These are phyloP conservation scores for Actinomucor elegans DNA, from an alignment of 371 early-diverging fungal genomes.

Conservation along the genomic window DNA sequence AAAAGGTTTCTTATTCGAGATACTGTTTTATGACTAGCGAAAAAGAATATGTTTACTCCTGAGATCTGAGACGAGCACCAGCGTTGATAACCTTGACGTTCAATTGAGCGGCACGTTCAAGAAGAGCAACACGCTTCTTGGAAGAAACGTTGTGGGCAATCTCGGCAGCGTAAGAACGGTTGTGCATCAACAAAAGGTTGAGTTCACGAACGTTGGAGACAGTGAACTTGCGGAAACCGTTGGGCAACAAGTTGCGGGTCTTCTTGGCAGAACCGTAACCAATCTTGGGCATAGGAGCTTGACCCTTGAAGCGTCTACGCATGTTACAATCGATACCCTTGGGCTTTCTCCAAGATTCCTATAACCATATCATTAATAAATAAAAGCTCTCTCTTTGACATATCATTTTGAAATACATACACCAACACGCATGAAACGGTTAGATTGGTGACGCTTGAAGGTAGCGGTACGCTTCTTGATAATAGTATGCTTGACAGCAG, in stretches of 20 bases:
- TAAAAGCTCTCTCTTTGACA: too few relatives aligned
- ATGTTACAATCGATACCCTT: slow-evolving; percentile 99
- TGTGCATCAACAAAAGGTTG: slow-evolving; percentile 97
- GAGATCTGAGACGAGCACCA: slow-evolving; percentile 92
- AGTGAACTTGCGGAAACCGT: slow-evolving; percentile 98
- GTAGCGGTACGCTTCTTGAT: slow-evolving; percentile 98
- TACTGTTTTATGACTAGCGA: too few relatives aligned
- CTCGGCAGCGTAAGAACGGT: slow-evolving; percentile 99
- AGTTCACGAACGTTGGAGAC: slow-evolving; percentile 96
- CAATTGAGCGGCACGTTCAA: slow-evolving; percentile 97
- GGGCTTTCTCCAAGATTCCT: slow-evolving; percentile 99
- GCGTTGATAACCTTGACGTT: slow-evolving; percentile 98
- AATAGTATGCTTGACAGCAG: slow-evolving; percentile 89
- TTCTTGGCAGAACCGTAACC: slow-evolving; percentile 98
- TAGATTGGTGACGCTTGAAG: slow-evolving; percentile 99
- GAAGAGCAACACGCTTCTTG: slow-evolving; percentile 96
- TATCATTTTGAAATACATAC: slow-evolving; percentile 60
- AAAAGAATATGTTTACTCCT: slow-evolving; percentile 69
- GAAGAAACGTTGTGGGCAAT: slow-evolving; percentile 98
- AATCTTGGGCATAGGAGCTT: slow-evolving; percentile 99
- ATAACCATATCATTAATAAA: too few relatives aligned
- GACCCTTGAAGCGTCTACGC: slow-evolving; percentile 96
- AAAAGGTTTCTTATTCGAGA: too few relatives aligned
- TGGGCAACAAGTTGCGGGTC: slow-evolving; percentile 96
- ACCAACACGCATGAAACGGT: slow-evolving; percentile 95